A percentile compares a stretch with the other conserved stretches of the same genome.
Conservation (phyloP, 2,329 filamentous ascomycete species). For the Alternaria arbusti region DNA sequence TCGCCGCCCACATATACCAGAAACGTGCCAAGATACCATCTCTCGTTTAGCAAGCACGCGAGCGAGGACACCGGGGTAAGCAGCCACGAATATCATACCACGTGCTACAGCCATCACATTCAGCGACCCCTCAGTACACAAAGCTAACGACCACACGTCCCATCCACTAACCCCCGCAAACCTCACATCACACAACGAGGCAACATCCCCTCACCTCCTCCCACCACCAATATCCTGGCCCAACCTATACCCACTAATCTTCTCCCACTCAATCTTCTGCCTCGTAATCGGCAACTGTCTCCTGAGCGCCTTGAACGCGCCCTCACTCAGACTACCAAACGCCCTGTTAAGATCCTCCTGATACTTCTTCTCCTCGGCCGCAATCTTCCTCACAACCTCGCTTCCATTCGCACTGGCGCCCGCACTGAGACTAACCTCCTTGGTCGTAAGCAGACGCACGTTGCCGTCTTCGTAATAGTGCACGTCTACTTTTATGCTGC, state of each 20-base stretch:
- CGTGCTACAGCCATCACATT: background rate
- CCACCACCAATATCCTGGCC: conserved; percentile 61
- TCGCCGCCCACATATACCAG: background rate
- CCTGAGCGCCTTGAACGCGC: conserved; percentile 90
- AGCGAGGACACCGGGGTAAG: background rate
- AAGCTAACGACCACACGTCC: background rate
- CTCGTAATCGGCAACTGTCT: conserved; percentile 94
- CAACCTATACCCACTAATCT: conserved; percentile 85
- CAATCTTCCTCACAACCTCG: conserved; percentile 79
- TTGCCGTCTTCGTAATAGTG: conserved; percentile 99
- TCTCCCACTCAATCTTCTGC: conserved; percentile 99
- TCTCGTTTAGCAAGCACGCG: background rate
- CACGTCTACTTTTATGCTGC: conserved; percentile 89
- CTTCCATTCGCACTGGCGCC: conserved; percentile 65
- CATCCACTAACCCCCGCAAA: background rate
- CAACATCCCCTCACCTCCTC: conserved; percentile 24
- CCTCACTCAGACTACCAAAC: conserved; percentile 87
- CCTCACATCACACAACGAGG: background rate
- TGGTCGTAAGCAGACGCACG: conserved; percentile 89
- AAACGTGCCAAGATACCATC: background rate
- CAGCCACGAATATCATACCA: background rate
- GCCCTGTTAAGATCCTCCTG: conserved; percentile 95
- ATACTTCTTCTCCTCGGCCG: conserved; percentile 83
- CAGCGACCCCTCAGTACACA: background rate
- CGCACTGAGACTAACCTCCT: conserved; percentile 70